phyloP scores from a whole-genome alignment of 2,329 filamentous ascomycete species.

The Harringtonia lauricola region DNA sequence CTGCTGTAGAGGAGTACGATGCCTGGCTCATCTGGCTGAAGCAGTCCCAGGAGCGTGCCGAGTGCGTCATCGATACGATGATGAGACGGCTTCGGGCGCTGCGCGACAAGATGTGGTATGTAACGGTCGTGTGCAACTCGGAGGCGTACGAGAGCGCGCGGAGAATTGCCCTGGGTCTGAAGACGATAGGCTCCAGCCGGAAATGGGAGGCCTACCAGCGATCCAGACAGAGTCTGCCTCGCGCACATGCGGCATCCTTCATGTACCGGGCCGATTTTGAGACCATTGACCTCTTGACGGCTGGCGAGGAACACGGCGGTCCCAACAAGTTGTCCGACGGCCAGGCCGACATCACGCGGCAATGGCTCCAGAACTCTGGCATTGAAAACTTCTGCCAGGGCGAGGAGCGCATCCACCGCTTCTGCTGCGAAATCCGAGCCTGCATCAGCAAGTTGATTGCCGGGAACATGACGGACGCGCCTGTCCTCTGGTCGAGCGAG shows the following conservation, averaged over 20 bases:
- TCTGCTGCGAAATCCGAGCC: constrained; percentile 80
- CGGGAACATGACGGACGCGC: constrained; percentile 72
- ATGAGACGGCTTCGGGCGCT: constrained; percentile 63
- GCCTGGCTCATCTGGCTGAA: constrained; percentile 77
- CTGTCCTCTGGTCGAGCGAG: constrained; percentile 86
- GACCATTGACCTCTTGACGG: constrained; percentile 77
- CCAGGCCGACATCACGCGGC: constrained; percentile 72
- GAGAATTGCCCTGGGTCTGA: constrained; percentile 76
- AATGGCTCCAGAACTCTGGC: constrained; percentile 70
- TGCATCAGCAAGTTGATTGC: constrained; percentile 80
- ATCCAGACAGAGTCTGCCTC: constrained; percentile 33
- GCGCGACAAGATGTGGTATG: constrained; percentile 98
- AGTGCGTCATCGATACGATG: constrained; percentile 62
- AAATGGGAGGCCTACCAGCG: constrained; percentile 33
- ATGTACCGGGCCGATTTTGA: constrained; percentile 75
- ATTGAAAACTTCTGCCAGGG: constrained; percentile 92
- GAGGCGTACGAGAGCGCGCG: constrained; percentile 78
- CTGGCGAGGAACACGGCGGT: constrained; percentile 71
- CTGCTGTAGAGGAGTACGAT: constrained; percentile 67
- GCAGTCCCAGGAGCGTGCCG: constrained; percentile 69
- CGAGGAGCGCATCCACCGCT: constrained; percentile 88
- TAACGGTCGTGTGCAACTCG: constrained; percentile 85
- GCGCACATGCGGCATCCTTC: constrained; percentile 45
- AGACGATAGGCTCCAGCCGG: constrained; percentile 67
- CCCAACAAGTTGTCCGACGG: constrained; percentile 95